Evolutionary conservation across 371 early-diverging fungal genomes (phyloP), one percentile per base, ranked within the genome.

Genomic region (Paramicrosporidium saccamoebae): DNA sequence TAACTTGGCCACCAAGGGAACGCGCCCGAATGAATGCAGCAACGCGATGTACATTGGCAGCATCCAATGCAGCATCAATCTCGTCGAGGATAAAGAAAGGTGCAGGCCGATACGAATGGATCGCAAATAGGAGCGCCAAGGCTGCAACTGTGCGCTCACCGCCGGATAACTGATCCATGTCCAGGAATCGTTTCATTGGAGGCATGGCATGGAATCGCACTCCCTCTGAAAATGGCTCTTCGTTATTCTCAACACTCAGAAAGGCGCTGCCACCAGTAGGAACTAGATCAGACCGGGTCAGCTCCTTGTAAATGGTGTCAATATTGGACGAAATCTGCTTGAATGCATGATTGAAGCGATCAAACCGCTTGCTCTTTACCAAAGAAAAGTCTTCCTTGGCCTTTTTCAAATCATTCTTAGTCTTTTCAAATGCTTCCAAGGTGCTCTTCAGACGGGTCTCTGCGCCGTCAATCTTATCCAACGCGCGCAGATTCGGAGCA

Each of bases 11-110:
- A n/a, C n/a, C n/a, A n/a, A n/a, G 17, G 9, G 41, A 48, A 17
- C 50, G 46, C 22, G 43, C 39, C 18, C 66, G 61, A 23, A 98
- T 58, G 42, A 84, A 96, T 17, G 53, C 52, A 0, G 81, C 78
- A 16, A 98, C 64, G 32, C 65, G 66, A 6, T 62, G 50, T 3
- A 97, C 95, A 40, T 98, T 97, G 24, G 71, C 58, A 42, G 79
- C 79, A 41, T 98, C 99, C 16, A 98, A 50, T 0, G 98, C 98
- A 4, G 95, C 86, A 48, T 98, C 99, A 4, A 98, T 78, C 47
- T 98, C 99, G 41, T 98, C 99, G 30, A 98, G 52, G 3, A 98
- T 77, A 57, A 96, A 94, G 56, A 98, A 97, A 1, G 96, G 95
- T 5, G 96, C 64, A 7, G 90, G 92, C 17, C 64, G 66, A 46